Base-by-base conservation (phyloP, 352 stramenopile species). In the Globisporangium emineosum region DNA sequence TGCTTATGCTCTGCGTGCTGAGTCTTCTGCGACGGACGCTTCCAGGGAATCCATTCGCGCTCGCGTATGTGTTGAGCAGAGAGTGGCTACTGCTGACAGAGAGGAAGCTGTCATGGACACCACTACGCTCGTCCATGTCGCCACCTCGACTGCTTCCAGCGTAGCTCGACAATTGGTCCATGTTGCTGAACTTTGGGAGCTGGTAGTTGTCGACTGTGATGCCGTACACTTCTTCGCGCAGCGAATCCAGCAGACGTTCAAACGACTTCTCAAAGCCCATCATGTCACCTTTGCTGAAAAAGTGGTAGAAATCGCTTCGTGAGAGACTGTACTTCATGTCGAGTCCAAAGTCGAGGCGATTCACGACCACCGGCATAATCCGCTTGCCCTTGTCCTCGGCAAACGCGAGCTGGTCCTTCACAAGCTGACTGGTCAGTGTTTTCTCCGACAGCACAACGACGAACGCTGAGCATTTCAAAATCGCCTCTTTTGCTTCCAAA, bases 321-420 rank as follows among this genome's bases (percentile, higher is more conserved):
- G 83, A 73, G 5, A 94, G 74, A n/a, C 68, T 89, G 65, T 93
- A 94, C 74, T 92, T 86, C 62, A 91, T 77, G 37, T 90, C 86
- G 29, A 92, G 70, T 12, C 66, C 75, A 53, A 94, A 84, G 49
- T 83, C 71, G 49, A 91, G 73, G 35, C 68, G 73, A 49, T 92
- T 89, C 0, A 88, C 78, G 7, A 90, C 83, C 0, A 94, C 74
- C 0, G 86, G 83, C 21, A 93, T 66, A 54, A 94, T 91, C 29
- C 78, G 83, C 66, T 93, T 93, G 55, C 86, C 83, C 62, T 94
- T 94, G 71, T 92, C 83, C 64, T 94, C 86, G 0, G 83, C 86
- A 51, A 93, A 94, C 13, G 86, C 83, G 15, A 94, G 70, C 60
- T 94, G 83, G 54, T 93, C 83, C 52, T 84, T 88, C 23, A 93